Base-by-base conservation (phyloP, 495 filamentous ascomycete species). In the Hyaloscypha finlandica region DNA sequence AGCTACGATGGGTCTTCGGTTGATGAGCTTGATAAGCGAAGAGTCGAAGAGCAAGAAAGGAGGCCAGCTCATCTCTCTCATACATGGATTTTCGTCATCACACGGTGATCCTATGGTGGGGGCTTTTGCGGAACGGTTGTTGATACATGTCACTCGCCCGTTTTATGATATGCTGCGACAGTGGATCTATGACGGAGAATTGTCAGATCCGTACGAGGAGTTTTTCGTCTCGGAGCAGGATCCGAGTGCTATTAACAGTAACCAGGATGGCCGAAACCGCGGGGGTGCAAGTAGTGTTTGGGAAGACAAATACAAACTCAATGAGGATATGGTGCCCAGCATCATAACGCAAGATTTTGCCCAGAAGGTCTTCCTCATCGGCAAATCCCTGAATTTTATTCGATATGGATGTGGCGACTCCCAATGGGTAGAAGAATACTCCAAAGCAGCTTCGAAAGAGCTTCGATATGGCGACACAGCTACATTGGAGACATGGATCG, bases 141-240 rank as follows among this genome's bases (percentile, higher is more conserved):
- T 99, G 19, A 83, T 84, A n/a, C 90, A 92, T 73, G 87, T 98
- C 37, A 99, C 96, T n/a, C 84, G 91, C 48, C 96, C 96, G 2
- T 99, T 97, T 74, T 99, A 99, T 75, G 90, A 94, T 69, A 98
- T 97, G 85, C 84, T 98, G 64, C 88, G 94, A 60, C 88, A 91
- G 67, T 99, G 96, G 96, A 97, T 98, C 59, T 99, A 98, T 75
- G 94, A 98, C 74, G 96, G 96, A 61, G 96, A 99, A 79, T 85
- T 99, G 22, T 93, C 91, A 19, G 96, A 99, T 79, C 96, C 96
- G 8, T 97, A 95, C 72, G 84, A 89, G 35, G 96, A 99, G 71
- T 99, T 99, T 77, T 97, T 98, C 72, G 93, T 99, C 31, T 86
- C 87, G 39, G 93, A 97, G 75, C 90, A 93, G 68, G 79, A 81